Percentiles rank a stretch among this genome's conserved stretches.
phyloP scores from a whole-genome alignment of 306 rosid species.

The Vigna radiata region DNA sequence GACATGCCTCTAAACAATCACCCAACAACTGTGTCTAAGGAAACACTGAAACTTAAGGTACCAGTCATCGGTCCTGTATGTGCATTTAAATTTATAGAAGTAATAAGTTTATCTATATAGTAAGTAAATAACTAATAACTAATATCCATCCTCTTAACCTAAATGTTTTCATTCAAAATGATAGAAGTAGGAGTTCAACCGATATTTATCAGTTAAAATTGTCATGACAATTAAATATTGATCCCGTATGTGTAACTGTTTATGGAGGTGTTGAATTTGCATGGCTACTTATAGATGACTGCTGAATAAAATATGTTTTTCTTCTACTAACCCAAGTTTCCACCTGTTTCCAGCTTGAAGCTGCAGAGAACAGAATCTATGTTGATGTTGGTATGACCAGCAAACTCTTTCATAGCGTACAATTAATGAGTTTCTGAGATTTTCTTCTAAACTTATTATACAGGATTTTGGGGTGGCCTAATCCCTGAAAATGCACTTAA shows the following conservation, averaged over 20 bases:
- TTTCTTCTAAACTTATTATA: not conserved
- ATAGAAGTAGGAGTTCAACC: constrained; percentile 19
- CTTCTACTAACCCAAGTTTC: constrained; percentile 35
- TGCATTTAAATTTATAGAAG: not conserved
- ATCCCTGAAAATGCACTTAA: constrained; percentile 92
- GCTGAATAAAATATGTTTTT: constrained; percentile 18
- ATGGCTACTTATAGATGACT: not conserved
- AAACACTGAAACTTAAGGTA: constrained; percentile 87
- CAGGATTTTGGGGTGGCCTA: constrained; percentile 99
- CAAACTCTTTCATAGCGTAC: constrained; percentile 23
- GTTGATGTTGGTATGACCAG: constrained; percentile 85
- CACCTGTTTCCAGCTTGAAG: constrained; percentile 63
- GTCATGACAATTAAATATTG: not conserved
- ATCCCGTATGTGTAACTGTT: constrained; percentile 18
- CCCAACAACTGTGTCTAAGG: constrained; percentile 85
- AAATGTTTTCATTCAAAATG: not conserved
- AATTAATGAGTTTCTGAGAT: constrained; percentile 37
- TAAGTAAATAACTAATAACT: not conserved
- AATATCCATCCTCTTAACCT: constrained; percentile 13
- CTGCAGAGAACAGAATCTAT: constrained; percentile 70
- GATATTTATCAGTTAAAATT: constrained; percentile 14
- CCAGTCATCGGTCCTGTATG: not conserved
- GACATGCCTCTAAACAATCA: constrained; percentile 98
- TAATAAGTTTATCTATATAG: not conserved
- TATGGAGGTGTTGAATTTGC: constrained; percentile 22